Evolutionary conservation across 1,284 basidiomycete genomes (phyloP), one percentile per base, ranked within the genome.

Genomic region (Heliocybe sulcata): DNA sequence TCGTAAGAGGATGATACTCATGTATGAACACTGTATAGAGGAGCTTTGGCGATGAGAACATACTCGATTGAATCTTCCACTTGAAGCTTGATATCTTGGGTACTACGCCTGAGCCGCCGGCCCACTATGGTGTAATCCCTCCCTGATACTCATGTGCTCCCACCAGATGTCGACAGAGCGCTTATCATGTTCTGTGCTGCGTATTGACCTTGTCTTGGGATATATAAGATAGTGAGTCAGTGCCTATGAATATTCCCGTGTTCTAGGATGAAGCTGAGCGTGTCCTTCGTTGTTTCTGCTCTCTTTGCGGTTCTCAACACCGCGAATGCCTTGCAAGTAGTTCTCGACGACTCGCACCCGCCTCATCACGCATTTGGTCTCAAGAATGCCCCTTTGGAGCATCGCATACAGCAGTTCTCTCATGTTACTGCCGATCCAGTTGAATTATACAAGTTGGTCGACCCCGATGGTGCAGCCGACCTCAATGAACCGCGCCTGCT

Each of bases 401-500:
- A n/a, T n/a, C n/a, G 38, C 8, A 42, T 42, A 42, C 3, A 6
- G 16, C 8, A 42, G 38, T 42, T 42, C 4, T 42, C 38, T 8
- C 8, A 3, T 6, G 8, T 42, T 16, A 42, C 4, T 42, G 12
- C 38, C 3, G 63, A 63, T 48, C 63, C 54, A 3, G 57, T 61
- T 11, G 35, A 55, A 9, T 56, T 58, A 22, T 56, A 57, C 52
- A 52, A 53, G 48, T 20, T 58, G 35, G 9, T 65, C 1, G 64
- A 64, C 29, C 63, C 61, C 12, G 54, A 2, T 4, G 45, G 59
- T 22, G 59, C 57, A 2, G 45, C 51, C 6, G 54, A 51, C 22
- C 56, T 65, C n/a, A 57, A 66, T 16, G 56, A 59, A 2, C 61
- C 58, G 12, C 57, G 66, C 2, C 56, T 63, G 6, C 11, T 66